Percentiles rank a stretch among this genome's conserved stretches.
phyloP scores from a whole-genome alignment of 805 yeast genomes.

The Metschnikowia gruessii region DNA sequence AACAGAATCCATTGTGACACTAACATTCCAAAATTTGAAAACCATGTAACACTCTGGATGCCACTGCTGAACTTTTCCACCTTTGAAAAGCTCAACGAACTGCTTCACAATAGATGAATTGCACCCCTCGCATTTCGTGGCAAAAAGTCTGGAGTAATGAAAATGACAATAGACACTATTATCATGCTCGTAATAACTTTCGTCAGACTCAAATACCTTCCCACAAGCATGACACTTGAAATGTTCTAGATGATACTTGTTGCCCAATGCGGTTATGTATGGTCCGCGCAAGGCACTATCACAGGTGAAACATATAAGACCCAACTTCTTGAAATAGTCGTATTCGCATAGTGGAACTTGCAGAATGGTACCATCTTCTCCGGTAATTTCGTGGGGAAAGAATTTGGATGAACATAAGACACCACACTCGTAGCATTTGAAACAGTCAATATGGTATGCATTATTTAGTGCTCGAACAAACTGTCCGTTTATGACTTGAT shows the following conservation, averaged over 20 bases:
- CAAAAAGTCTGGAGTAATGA: slow-evolving; percentile 83
- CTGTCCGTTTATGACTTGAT: slow-evolving; percentile 51
- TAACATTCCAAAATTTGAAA: slow-evolving; percentile 93
- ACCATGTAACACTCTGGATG: slow-evolving; percentile 99
- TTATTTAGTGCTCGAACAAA: slow-evolving; percentile 80
- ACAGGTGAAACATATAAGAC: slow-evolving; percentile 84
- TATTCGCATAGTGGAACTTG: slow-evolving; percentile 76
- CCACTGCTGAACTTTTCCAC: slow-evolving; percentile 94
- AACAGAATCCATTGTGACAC: slow-evolving; percentile 59
- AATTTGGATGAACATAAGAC: slow-evolving; percentile 79
- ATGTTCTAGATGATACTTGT: slow-evolving; percentile 91
- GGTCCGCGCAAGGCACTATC: slow-evolving; percentile 85
- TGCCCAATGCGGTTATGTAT: slow-evolving; percentile 89
- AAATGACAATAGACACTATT: slow-evolving; percentile 83
- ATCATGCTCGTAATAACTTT: slow-evolving; percentile 86
- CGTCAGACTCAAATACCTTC: slow-evolving; percentile 83
- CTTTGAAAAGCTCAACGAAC: slow-evolving; percentile 86
- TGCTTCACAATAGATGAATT: slow-evolving; percentile 87
- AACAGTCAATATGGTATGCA: slow-evolving; percentile 84
- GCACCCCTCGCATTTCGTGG: slow-evolving; percentile 93
- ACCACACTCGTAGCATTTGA: slow-evolving; percentile 82
- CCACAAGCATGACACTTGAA: slow-evolving; percentile 88
- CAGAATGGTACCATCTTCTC: neutral
- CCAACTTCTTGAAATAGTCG: slow-evolving; percentile 83
- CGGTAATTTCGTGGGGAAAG: slow-evolving; percentile 64